Conservation (phyloP, 192 early-diverging fungal genomes). For the Rhizoclosmatium globosum region DNA sequence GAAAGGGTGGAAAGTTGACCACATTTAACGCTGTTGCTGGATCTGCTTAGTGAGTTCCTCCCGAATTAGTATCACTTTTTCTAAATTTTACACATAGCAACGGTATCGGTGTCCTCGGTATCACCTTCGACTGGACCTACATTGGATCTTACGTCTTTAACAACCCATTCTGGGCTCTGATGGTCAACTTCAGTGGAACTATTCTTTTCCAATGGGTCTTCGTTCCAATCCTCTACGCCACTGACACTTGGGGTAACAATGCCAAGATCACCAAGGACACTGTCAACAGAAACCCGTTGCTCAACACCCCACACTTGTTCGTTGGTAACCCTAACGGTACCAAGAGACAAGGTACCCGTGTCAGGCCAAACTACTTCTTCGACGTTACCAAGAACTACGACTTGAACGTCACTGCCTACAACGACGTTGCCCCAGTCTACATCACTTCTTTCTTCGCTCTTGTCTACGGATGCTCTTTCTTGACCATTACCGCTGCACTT, state of each 20-base stretch:
- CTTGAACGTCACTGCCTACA: no score
- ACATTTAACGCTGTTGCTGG: no score
- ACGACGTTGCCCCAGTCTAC: no score
- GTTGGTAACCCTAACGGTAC: background rate
- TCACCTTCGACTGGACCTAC: no score
- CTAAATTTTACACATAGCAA: no score
- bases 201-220: constrained; percentile 34
- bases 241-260: constrained; percentile 40
- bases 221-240: constrained; percentile 37
- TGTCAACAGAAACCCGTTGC: background rate
- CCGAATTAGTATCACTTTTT: no score
- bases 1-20: no score
- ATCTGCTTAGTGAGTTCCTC: no score
- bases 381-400: background rate
- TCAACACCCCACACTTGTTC: background rate
- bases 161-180: background rate
- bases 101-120: no score
- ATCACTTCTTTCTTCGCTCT: constrained; percentile 26
- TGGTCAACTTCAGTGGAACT: background rate
- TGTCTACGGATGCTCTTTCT: constrained; percentile 39
- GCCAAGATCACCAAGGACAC: background rate
- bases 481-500: constrained; percentile 61
- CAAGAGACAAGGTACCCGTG: no score
- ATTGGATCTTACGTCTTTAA: background rate
- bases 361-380: background rate